phyloP scores from a whole-genome alignment of 2,329 filamentous ascomycete genomes.

The Fusarium musae region DNA sequence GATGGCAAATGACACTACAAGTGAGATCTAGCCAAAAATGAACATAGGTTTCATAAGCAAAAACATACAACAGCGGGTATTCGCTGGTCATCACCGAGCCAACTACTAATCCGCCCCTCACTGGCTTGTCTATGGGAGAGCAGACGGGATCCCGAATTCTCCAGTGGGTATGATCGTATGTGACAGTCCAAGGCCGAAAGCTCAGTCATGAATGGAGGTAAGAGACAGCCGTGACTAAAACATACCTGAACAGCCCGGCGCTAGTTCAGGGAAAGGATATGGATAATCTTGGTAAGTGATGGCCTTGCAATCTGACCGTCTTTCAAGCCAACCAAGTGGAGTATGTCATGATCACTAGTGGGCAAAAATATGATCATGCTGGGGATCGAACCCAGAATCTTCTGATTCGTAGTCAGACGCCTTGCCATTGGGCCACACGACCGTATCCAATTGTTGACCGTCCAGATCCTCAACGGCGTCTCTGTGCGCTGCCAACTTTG shows the following conservation, averaged over 20 bases:
- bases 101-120: background rate
- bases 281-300: too few species aligned
- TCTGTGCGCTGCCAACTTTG: background rate
- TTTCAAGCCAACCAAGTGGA: background rate
- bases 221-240: accelerated
- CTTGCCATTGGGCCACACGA: slow-evolving; percentile 41
- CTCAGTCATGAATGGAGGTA: accelerated
- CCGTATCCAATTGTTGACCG: slow-evolving; percentile 1
- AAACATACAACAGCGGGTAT: background rate
- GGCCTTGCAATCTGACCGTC: too few species aligned
- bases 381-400: slow-evolving; percentile 46
- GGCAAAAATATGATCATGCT: slow-evolving; percentile 35
- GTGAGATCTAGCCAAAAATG: accelerated
- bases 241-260: too few species aligned
- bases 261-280: too few species aligned
- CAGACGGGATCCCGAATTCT: slow-evolving; percentile 5
- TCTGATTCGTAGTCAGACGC: slow-evolving; percentile 47
- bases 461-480: accelerated
- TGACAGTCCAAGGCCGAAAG: accelerated
- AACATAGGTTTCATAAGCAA: accelerated
- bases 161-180: slow-evolving; percentile 1
- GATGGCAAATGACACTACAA: accelerated
- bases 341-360: accelerated
- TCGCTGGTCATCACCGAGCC: background rate
- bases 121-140: background rate